Evolutionary conservation across 2,329 filamentous ascomycete genomes (phyloP).

Genomic region (Dactylonectria estremocensis): DNA sequence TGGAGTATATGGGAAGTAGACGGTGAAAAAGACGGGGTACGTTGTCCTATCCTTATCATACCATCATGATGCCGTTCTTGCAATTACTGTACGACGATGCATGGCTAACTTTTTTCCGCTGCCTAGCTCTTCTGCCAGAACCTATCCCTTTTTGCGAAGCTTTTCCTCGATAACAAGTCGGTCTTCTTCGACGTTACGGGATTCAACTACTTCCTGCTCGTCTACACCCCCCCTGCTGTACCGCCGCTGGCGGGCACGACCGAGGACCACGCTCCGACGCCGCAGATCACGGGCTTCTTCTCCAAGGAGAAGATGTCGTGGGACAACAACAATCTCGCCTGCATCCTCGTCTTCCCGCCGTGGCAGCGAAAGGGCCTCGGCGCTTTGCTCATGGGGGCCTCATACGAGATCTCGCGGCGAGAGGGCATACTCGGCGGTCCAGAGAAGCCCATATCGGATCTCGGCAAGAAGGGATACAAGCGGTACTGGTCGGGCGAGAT

Average conservation of each 20-base stretch:
- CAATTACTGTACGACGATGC: background rate
- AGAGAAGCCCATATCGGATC: conserved; percentile 91
- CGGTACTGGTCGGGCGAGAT: conserved; percentile 91
- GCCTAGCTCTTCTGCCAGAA: conserved; percentile 89
- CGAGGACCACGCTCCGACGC: conserved; percentile 51
- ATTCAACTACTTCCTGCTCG: conserved; percentile 95
- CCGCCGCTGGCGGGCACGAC: conserved; percentile 32
- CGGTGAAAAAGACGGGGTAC: conserved; percentile 83
- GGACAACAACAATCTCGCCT: conserved; percentile 98
- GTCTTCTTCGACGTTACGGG: conserved; percentile 97
- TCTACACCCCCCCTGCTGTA: conserved; percentile 71
- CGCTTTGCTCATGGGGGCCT: conserved; percentile 90
- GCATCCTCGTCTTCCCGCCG: conserved; percentile 95
- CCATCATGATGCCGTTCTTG: background rate
- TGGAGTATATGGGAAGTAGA: conserved; percentile 95
- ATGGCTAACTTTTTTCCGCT: conserved; percentile 26
- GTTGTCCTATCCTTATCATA: conserved; percentile 47
- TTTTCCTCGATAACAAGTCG: conserved; percentile 98
- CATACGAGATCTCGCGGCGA: conserved; percentile 89
- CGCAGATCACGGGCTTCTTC: conserved; percentile 90
- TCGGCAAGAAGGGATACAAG: conserved; percentile 86
- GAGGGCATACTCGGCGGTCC: conserved; percentile 91
- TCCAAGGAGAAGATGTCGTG: conserved; percentile 99
- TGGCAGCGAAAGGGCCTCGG: conserved; percentile 95
- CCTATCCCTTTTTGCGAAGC: conserved; percentile 94